Conservation (phyloP, 495 filamentous ascomycete genomes). For the Rusavskia elegans region DNA sequence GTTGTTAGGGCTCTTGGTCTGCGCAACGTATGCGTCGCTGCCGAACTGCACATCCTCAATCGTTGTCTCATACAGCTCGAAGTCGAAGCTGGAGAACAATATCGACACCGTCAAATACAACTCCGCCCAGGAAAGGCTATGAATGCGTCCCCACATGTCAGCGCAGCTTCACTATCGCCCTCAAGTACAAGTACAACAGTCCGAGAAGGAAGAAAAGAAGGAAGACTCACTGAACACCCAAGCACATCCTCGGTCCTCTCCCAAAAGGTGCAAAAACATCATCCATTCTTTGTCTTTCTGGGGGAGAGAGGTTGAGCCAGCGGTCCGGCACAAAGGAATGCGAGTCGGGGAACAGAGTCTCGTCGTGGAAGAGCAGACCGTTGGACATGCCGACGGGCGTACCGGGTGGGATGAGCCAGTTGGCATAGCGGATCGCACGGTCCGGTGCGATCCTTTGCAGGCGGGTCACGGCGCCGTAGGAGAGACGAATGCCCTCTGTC, state of each 20-base stretch:
- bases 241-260: slow-evolving; percentile 21
- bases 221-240: slow-evolving; percentile 10
- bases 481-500: slow-evolving; percentile 25
- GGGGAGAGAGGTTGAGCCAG: slow-evolving; percentile 20
- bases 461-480: slow-evolving; percentile 19
- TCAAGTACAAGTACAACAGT: no score
- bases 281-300: slow-evolving; percentile 9
- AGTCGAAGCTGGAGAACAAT: slow-evolving; percentile 15
- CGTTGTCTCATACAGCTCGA: slow-evolving; percentile 22
- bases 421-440: slow-evolving; percentile 19
- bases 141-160: no score
- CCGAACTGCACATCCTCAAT: slow-evolving; percentile 18
- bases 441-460: slow-evolving; percentile 22
- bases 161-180: no score
- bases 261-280: slow-evolving; percentile 21
- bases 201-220: background rate
- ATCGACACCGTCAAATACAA: slow-evolving; percentile 18
- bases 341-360: slow-evolving; percentile 16
- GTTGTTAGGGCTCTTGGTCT: slow-evolving; percentile 19
- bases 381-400: slow-evolving; percentile 25
- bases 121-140: slow-evolving; percentile 21
- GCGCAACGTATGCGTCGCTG: slow-evolving; percentile 22
- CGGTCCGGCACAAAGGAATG: slow-evolving; percentile 27
- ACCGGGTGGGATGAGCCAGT: slow-evolving; percentile 32
- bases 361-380: slow-evolving; percentile 16